These are phyloP conservation scores for Apiospora marii DNA, from an alignment of 2,329 filamentous ascomycete species.

Conservation along the genomic window DNA sequence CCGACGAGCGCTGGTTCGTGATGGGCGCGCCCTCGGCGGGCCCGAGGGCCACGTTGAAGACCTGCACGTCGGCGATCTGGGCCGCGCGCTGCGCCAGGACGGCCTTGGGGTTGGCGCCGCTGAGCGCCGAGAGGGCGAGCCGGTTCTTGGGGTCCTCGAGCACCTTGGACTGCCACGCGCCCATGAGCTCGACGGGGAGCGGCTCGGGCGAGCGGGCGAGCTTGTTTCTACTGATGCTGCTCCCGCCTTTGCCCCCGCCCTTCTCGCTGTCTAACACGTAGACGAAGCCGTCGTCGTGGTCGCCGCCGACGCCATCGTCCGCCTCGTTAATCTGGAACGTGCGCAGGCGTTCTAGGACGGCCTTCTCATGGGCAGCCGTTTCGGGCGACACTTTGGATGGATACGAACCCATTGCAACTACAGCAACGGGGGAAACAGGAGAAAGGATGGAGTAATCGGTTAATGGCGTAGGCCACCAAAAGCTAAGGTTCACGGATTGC, in stretches of 20 bases:
- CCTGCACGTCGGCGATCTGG: conserved; percentile 74
- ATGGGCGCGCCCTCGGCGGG: conserved; percentile 83
- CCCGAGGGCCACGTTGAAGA: conserved; percentile 80
- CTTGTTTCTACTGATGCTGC: not conserved
- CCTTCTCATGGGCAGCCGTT: conserved; percentile 49
- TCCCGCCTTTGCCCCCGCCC: conserved; percentile 25
- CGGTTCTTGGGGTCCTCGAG: conserved; percentile 73
- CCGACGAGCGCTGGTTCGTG: conserved; percentile 83
- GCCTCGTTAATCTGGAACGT: conserved; percentile 44
- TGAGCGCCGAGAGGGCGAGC: conserved; percentile 78
- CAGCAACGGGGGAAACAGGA: not conserved
- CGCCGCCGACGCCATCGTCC: conserved; percentile 62
- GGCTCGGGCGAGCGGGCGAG: conserved; percentile 47
- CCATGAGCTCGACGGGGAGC: conserved; percentile 60
- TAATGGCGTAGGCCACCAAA: not conserved
- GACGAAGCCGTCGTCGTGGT: conserved; percentile 42
- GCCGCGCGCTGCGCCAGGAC: conserved; percentile 71
- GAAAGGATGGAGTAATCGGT: not conserved
- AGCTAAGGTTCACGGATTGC: not conserved
- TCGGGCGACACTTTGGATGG: conserved; percentile 49
- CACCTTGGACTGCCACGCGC: conserved; percentile 67
- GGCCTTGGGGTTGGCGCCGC: conserved; percentile 69
- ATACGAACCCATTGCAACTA: conserved; percentile 52
- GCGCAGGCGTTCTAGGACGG: conserved; percentile 52
- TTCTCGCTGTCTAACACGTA: conserved; percentile 33